phyloP scores from a whole-genome alignment of 2,329 filamentous ascomycete genomes.

The Aureobasidium sp. region DNA sequence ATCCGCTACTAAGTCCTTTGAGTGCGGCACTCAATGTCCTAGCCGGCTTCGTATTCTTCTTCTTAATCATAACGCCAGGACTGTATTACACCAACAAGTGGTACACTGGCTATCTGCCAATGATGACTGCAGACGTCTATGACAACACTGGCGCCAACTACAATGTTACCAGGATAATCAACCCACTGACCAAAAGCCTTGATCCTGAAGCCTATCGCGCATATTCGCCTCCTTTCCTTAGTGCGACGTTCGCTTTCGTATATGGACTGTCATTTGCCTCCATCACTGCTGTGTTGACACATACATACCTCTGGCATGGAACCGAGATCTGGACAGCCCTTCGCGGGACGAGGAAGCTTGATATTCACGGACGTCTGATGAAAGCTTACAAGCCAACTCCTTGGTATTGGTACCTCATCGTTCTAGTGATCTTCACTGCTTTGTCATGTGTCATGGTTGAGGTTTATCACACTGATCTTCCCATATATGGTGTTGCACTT shows the following conservation, averaged over 20 bases:
- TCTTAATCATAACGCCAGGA: constrained; percentile 36
- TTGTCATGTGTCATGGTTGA: constrained; percentile 23
- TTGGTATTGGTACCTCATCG: constrained; percentile 51
- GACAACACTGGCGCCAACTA: constrained; percentile 76
- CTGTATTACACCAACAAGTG: constrained; percentile 35
- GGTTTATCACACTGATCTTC: constrained; percentile 31
- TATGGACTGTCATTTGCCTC: constrained; percentile 32
- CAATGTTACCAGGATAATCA: constrained; percentile 73
- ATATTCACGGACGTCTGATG: constrained; percentile 69
- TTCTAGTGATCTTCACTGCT: constrained; percentile 21
- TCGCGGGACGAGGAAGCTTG: constrained; percentile 21
- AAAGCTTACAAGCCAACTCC: constrained; percentile 73
- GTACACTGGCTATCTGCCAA: constrained; percentile 78
- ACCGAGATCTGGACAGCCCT: constrained; percentile 27
- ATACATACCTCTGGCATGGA: constrained; percentile 30
- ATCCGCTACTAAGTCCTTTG: constrained; percentile 40
- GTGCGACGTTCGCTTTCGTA: constrained; percentile 31
- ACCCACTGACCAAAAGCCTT: constrained; percentile 28
- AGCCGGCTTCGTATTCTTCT: constrained; percentile 36
- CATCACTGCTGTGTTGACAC: constrained; percentile 30
- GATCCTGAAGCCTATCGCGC: constrained; percentile 28
- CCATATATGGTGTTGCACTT: constrained; percentile 78
- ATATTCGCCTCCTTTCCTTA: constrained; percentile 35
- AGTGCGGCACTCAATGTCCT: constrained; percentile 37
- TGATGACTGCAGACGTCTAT: constrained; percentile 75